Base-by-base conservation (phyloP, 1,284 basidiomycete species). In the Malassezia sympodialis region DNA sequence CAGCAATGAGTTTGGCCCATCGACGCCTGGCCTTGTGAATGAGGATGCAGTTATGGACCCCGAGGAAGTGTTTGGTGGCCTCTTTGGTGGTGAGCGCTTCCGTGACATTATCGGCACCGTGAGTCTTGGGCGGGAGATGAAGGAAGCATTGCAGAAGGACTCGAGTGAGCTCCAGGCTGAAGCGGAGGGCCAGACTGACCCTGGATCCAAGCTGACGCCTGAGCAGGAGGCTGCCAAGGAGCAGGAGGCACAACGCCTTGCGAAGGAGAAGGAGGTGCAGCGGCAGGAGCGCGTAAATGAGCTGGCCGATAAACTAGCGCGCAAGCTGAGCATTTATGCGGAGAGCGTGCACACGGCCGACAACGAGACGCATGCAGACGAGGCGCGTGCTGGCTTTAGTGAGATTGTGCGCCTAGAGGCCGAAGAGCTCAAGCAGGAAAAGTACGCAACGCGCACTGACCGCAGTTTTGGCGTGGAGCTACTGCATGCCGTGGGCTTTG, bases 111-210 rank as follows among this genome's bases (percentile, higher is more conserved):
- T 89, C 63, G 86, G 87, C 10, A 80, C 84, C 51, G 85, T 88
- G 65, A 86, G 84, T 51, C 78, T 90, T 65, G 91, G 90, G 30
- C 83, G 83, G 66, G 93, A 98, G 69, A 96, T 99, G 94, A 99
- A 99, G 78, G 83, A 89, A 6, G 91, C 90, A 5, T 79, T 99
- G 70, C 91, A 98, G 72, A 87, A 93, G 69, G 90, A 88, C 15
- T 87, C 87, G 47, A 84, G 86, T 51, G 83, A 81, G 10, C 59
- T 73, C 11, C 67, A 72, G 45, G 53, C 59, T 1, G 61, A 72
- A 31, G 67, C 67, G 4, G 61, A 63, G 21, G 47, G 30, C 11
- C 47, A 47, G 1, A 40, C 34, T 17, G 35, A 26, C 2, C 44
- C 51, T 10, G 23, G 77, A 76, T 59, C 75, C 76, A 8, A 63